Base-by-base conservation (phyloP, 371 early-diverging fungal species). In the Mortierella sp. region DNA sequence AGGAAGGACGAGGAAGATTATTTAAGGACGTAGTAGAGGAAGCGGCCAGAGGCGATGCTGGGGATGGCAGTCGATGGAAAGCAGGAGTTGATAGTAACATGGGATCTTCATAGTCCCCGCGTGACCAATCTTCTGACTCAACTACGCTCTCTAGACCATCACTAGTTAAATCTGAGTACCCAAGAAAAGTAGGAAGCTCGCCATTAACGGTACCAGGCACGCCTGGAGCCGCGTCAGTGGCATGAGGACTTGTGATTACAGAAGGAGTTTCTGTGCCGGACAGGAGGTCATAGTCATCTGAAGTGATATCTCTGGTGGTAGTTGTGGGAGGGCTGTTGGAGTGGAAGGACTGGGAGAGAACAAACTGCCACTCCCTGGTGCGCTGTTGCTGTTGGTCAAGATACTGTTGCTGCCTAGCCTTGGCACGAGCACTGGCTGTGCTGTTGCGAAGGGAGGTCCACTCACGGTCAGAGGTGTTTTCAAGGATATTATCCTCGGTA, bases 71-170 rank as follows among this genome's bases (percentile, higher is more conserved):
- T 3, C 70, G 70, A 28, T 55, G 71, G 54, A 64, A 35, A 0
- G 47, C 28, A 3, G 72, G 64, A 1, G 43, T 61, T 12, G 58
- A 66, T 2, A 55, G 7, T 9, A 61, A 57, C 31, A 66, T 32
- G 35, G 53, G 34, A 35, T 61, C 76, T n/a, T 78, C 78, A 8
- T 78, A 72, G n/a, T 78, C 75, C 15, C 63, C 78, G 55, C 68
- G 78, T 31, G 78, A 78, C 78, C 78, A 78, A 45, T 78, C 78
- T 29, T 78, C 78, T 2, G 72, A 78, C 28, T 69, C 78, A 35
- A 60, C 69, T 22, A 65, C 32, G 45, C 77, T 76, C 47, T 68
- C 77, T 19, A 78, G n/a, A 7, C 72, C 73, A 35, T 78, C 78
- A 32, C 78, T 78, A 8, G 73, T 66, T 61, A 78, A 61, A 56